These are phyloP conservation scores for Penicillium palitans DNA, from an alignment of 2,329 filamentous ascomycete genomes.

Conservation along the genomic window DNA sequence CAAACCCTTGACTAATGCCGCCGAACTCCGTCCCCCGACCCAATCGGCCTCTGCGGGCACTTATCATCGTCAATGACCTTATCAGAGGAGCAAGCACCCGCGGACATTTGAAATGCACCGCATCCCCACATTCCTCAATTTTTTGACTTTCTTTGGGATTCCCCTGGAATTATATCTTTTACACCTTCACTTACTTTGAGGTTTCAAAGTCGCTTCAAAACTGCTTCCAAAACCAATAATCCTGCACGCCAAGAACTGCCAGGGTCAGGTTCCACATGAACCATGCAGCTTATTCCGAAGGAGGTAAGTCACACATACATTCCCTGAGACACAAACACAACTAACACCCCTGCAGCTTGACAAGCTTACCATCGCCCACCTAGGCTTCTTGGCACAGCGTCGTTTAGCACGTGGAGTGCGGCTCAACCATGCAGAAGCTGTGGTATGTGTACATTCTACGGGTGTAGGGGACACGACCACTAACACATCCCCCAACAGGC, in stretches of 20 bases:
- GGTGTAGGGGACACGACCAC: background rate
- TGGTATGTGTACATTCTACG: conserved; percentile 52
- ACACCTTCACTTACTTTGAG: background rate
- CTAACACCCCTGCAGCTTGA: conserved; percentile 65
- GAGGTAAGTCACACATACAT: conserved; percentile 38
- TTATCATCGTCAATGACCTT: conserved; percentile 21
- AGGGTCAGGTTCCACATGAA: conserved; percentile 24
- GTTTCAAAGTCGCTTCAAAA: background rate
- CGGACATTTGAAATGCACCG: conserved; percentile 13
- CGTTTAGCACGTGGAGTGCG: conserved; percentile 83
- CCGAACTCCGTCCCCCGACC: conserved; percentile 12
- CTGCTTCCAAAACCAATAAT: background rate
- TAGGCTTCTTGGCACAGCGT: conserved; percentile 82
- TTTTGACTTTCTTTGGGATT: background rate
- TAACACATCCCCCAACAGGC: conserved; percentile 28
- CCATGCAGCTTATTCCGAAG: conserved; percentile 50
- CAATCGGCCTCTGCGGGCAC: conserved; percentile 24
- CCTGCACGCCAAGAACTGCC: conserved; percentile 21
- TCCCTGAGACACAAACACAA: background rate
- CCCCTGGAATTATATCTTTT: background rate
- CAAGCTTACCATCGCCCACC: conserved; percentile 90
- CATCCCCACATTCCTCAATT: conserved; percentile 21
- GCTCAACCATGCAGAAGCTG: conserved; percentile 87
- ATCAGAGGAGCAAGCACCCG: conserved; percentile 8
- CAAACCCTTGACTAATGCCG: conserved; percentile 27